Base-by-base conservation (phyloP, 805 yeast genomes). In the Suhomyces faveliae region DNA sequence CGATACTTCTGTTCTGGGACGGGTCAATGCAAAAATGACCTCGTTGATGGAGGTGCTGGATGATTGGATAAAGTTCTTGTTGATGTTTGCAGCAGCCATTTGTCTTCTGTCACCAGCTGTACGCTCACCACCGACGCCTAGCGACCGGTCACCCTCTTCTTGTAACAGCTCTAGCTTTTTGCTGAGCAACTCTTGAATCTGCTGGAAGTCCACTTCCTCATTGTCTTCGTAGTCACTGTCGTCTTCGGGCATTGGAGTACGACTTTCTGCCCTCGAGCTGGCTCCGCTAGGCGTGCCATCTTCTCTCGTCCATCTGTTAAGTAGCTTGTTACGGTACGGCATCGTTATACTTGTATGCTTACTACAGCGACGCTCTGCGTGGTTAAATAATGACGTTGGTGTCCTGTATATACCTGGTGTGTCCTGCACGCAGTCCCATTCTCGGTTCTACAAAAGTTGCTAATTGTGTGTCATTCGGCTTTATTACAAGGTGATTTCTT, bases 401-500 rank as follows among this genome's bases (percentile, higher is more conserved):
- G n/a, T n/a, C n/a, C n/a, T n/a, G n/a, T n/a, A 27, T 27, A 27
- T 27, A 27, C 7, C 5, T 6, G 6, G n/a, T 27, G 15, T 1
- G 6, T 27, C 30, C 30, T 27, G 30, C 30, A 27, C 30, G n/a
- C 30, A 27, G n/a, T n/a, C n/a, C n/a, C n/a, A n/a, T n/a, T n/a
- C n/a, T n/a, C n/a, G n/a, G n/a, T n/a, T n/a, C 23, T 7, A 27
- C 5, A 27, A 27, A 25, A 25, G 9, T 27, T 27, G 30, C 30
- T 27, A 27, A 27, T 7, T 8, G 25, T 27, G 30, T 9, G 30
- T 27, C 30, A 27, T n/a, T 27, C 30, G 30, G 30, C 30, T 25
- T 27, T 27, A n/a, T 27, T 27, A 27, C 4, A 27, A 15, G 15
- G 30, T n/a, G 1, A 85, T 78, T 45, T 87, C 92, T 30, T 80